Conservation (phyloP, 129 eudicot genomes). For the Centaurea solstitialis region DNA sequence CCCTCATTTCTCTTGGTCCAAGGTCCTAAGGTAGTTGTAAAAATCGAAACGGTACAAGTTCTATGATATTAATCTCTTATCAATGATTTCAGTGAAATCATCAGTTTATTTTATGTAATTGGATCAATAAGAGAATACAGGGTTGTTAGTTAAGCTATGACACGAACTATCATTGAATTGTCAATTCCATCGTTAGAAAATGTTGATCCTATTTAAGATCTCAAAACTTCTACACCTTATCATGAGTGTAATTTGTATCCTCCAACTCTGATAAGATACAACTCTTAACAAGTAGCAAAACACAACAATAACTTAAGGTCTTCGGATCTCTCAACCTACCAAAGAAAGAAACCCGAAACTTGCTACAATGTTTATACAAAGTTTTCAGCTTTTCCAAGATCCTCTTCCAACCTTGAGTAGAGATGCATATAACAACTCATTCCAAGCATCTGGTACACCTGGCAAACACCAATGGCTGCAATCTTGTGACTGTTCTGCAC, state of each 20-base stretch:
- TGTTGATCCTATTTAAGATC: too few relatives aligned
- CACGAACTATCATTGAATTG: too few relatives aligned
- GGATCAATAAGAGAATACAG: too few relatives aligned
- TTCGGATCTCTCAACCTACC: background rate
- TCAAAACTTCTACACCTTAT: too few relatives aligned
- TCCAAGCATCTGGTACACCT: constrained; percentile 95
- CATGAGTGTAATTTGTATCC: too few relatives aligned
- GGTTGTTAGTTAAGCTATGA: too few relatives aligned
- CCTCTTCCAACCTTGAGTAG: constrained; percentile 62
- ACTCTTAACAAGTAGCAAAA: constrained; percentile 3
- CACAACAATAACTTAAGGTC: background rate
- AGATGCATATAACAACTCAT: constrained; percentile 81
- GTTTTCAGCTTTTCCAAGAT: constrained; percentile 47
- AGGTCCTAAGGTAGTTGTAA: too few relatives aligned
- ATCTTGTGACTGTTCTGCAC: constrained; percentile 64
- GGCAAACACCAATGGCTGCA: constrained; percentile 99
- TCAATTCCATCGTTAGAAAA: too few relatives aligned
- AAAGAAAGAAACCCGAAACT: constrained; percentile 4
- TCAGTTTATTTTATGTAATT: too few relatives aligned
- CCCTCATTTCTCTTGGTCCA: constrained; percentile 53
- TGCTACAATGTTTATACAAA: constrained; percentile 17
- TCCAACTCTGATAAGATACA: constrained; percentile 8
- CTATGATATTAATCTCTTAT: too few relatives aligned
- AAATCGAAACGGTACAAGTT: too few relatives aligned
- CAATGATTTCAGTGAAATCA: too few relatives aligned